A percentile compares a stretch with the other conserved stretches of the same genome.
Evolutionary conservation across 495 filamentous ascomycete genomes (phyloP).

Genomic region (Gamarada debralockiae): DNA sequence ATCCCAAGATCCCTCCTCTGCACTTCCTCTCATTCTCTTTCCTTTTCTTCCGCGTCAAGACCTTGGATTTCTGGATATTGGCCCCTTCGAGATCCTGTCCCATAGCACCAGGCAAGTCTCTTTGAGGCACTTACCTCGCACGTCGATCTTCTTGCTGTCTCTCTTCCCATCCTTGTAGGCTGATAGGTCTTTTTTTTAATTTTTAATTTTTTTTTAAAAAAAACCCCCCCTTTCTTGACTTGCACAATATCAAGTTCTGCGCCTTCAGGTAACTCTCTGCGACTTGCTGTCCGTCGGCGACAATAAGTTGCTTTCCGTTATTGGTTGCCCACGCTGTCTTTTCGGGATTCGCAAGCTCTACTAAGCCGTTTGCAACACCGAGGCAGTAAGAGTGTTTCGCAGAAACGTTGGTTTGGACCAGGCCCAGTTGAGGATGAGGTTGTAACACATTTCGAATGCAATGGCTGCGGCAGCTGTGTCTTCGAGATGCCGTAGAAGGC

Average conservation of each 20-base stretch:
- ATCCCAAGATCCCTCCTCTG: no score
- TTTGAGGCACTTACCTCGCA: constrained; percentile 11
- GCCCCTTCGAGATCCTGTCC: no score
- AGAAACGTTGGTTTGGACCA: constrained; percentile 23
- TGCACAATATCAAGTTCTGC: no score
- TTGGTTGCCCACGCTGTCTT: constrained; percentile 21
- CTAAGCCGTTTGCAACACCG: constrained; percentile 27
- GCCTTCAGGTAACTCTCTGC: no score
- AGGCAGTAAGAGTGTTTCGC: constrained; percentile 29
- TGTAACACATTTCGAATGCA: constrained; percentile 29
- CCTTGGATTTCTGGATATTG: no score
- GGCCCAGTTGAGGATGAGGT: constrained; percentile 29
- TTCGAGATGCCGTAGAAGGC: constrained; percentile 31
- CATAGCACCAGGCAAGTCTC: no score
- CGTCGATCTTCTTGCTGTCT: constrained; percentile 18
- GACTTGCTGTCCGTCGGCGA: no score
- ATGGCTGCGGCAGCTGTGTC: constrained; percentile 31
- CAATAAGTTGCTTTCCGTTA: no score
- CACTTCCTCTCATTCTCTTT: no score
- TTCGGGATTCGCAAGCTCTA: constrained; percentile 25
- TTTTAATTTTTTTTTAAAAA: no score
- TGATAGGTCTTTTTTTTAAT: background rate
- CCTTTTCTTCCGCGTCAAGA: no score
- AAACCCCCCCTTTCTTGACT: no score
- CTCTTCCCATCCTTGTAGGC: constrained; percentile 13